A percentile compares a stretch with the other conserved stretches of the same genome.
Conservation (phyloP, 139 green algal genomes). For the Chlorella sp. region DNA sequence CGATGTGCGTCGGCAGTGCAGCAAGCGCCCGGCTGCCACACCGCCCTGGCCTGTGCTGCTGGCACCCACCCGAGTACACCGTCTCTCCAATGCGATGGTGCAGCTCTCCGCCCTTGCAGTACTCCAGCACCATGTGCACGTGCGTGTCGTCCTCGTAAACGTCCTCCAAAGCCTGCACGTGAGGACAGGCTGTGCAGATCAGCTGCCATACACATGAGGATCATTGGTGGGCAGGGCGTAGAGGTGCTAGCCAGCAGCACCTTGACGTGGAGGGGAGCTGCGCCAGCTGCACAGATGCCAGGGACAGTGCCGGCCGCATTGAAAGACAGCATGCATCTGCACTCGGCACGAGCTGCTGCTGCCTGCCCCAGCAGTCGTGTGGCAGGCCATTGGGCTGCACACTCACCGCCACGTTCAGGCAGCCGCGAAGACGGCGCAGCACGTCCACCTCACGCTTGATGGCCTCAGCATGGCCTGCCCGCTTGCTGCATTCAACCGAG, state of each 20-base stretch:
- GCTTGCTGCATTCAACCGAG: slow-evolving; percentile 48
- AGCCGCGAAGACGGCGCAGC: slow-evolving; percentile 75
- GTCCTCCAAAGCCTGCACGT: slow-evolving; percentile 26
- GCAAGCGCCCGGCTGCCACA: not conserved
- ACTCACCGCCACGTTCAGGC: slow-evolving; percentile 56
- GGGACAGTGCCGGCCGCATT: too few species aligned
- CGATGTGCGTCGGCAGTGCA: too few species aligned
- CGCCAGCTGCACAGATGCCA: too few species aligned
- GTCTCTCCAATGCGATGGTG: slow-evolving; percentile 69
- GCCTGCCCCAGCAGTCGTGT: too few species aligned
- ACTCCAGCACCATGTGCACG: slow-evolving; percentile 93
- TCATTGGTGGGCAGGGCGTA: too few species aligned
- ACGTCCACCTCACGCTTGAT: slow-evolving; percentile 78
- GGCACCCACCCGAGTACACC: slow-evolving; percentile 76
- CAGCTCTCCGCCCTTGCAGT: slow-evolving; percentile 87
- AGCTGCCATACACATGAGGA: too few species aligned
- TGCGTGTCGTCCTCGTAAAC: slow-evolving; percentile 81
- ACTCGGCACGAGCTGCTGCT: too few species aligned
- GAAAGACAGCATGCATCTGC: too few species aligned
- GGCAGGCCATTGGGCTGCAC: too few species aligned
- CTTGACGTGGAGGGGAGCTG: too few species aligned
- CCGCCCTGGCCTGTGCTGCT: not conserved
- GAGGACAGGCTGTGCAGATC: too few species aligned
- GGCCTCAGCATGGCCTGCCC: slow-evolving; percentile 80
- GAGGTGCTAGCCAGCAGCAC: too few species aligned